Conservation (phyloP, 176 grass and related monocot species). For the Leersia perrieri region DNA sequence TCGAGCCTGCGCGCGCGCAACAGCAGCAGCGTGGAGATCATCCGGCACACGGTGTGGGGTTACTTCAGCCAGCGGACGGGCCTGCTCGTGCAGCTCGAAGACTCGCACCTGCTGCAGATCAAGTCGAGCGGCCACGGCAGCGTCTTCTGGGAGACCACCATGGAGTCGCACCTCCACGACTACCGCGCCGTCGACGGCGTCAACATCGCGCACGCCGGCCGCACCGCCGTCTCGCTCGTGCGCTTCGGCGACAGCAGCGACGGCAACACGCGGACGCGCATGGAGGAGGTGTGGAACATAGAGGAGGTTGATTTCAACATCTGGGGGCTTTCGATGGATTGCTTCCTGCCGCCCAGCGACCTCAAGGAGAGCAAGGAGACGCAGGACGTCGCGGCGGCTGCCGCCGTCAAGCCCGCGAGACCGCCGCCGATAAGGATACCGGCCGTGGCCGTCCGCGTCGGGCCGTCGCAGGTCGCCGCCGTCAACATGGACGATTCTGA, state of each 20-base stretch:
- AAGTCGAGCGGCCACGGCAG: constrained; percentile 42
- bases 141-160: constrained; percentile 97
- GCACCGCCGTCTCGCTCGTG: constrained; percentile 69
- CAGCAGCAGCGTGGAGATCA: constrained; percentile 87
- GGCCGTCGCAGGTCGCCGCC: constrained; percentile 77
- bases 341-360: constrained; percentile 92
- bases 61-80: constrained; percentile 98
- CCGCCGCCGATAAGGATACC: constrained; percentile 54
- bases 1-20: constrained; percentile 79
- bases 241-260: constrained; percentile 68
- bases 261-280: constrained; percentile 68
- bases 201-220: constrained; percentile 84
- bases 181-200: constrained; percentile 89
- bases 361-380: constrained; percentile 60
- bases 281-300: constrained; percentile 87
- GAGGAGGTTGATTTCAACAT: constrained; percentile 98
- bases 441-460: constrained; percentile 40
- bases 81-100: constrained; percentile 88
- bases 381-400: not conserved
- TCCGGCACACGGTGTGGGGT: constrained; percentile 88
- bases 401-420: constrained; percentile 29
- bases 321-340: constrained; percentile 74
- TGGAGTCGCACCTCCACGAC: constrained; percentile 80
- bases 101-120: constrained; percentile 95
- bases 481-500: constrained; percentile 56